phyloP scores from a whole-genome alignment of 768 basidiomycete genomes.

The Pleurotus cornucopiae region DNA sequence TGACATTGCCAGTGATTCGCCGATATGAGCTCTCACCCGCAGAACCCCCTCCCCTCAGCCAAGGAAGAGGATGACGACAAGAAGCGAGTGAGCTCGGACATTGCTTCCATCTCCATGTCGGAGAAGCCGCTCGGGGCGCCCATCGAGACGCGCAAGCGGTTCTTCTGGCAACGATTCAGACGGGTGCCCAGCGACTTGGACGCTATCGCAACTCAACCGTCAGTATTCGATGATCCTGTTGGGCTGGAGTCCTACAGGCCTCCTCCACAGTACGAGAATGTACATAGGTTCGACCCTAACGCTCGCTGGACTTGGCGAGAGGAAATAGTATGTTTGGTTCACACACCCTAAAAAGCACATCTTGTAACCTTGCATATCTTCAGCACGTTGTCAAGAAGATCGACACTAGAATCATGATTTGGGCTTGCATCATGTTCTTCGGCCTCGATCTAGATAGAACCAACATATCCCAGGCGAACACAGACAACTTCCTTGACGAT shows the following conservation, averaged over 20 bases:
- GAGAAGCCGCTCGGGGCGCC: slow-evolving; percentile 20
- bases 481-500: slow-evolving; percentile 63
- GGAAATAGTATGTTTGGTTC: slow-evolving; percentile 40
- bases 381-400: slow-evolving; percentile 55
- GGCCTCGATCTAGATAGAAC: slow-evolving; percentile 52
- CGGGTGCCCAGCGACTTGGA: slow-evolving; percentile 34
- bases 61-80: slow-evolving; percentile 6
- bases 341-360: background rate
- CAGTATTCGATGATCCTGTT: slow-evolving; percentile 58
- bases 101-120: slow-evolving; percentile 9
- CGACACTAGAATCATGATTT: slow-evolving; percentile 55
- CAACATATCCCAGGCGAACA: slow-evolving; percentile 64
- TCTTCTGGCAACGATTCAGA: slow-evolving; percentile 26
- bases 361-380: background rate
- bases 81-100: slow-evolving; percentile 2
- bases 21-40: too few relatives aligned
- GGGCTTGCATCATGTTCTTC: slow-evolving; percentile 65
- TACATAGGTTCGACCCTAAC: slow-evolving; percentile 57
- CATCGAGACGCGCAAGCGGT: slow-evolving; percentile 16
- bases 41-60: background rate
- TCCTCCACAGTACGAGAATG: slow-evolving; percentile 52
- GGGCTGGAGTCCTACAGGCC: slow-evolving; percentile 49
- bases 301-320: slow-evolving; percentile 76
- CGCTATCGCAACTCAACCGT: slow-evolving; percentile 54
- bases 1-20: background rate